phyloP scores from a whole-genome alignment of 441 rosid genomes.

The Populus hybrid region DNA sequence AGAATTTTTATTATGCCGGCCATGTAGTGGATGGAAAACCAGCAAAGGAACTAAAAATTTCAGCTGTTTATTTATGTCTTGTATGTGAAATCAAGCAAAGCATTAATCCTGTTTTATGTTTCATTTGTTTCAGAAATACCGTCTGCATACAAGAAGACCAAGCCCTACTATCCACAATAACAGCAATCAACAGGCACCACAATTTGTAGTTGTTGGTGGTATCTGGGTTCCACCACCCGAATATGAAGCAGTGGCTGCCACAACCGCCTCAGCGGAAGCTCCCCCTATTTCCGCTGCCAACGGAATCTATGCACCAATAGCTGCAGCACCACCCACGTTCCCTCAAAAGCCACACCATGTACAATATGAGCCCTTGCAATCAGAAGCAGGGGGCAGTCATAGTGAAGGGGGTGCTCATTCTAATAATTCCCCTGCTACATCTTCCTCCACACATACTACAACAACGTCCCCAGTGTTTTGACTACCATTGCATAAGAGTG shows the following conservation, averaged over 20 bases:
- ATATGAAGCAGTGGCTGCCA: slow-evolving; percentile 38
- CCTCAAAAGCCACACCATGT: slow-evolving; percentile 15
- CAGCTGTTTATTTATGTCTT: not conserved
- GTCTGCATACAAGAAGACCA: too few relatives aligned
- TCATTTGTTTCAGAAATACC: too few relatives aligned
- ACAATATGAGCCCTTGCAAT: slow-evolving; percentile 21
- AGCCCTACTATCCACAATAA: slow-evolving; percentile 42
- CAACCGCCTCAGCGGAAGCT: slow-evolving; percentile 34
- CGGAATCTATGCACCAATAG: slow-evolving; percentile 51
- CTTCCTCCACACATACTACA: slow-evolving; percentile 70
- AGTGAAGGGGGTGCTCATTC: slow-evolving; percentile 40
- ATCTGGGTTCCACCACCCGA: slow-evolving; percentile 80
- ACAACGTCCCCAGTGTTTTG: slow-evolving; percentile 49
- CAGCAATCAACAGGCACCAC: slow-evolving; percentile 56
- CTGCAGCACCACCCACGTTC: slow-evolving; percentile 29
- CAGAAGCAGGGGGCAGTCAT: slow-evolving; percentile 46
- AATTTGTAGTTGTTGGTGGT: slow-evolving; percentile 84
- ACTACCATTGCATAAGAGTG: not conserved
- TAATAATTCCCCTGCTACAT: slow-evolving; percentile 54
- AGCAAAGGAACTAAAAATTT: too few relatives aligned
- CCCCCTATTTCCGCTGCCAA: slow-evolving; percentile 24
- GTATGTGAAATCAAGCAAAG: not conserved
- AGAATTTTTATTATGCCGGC: too few relatives aligned
- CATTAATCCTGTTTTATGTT: not conserved
- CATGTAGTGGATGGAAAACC: too few relatives aligned